Evolutionary conservation across 768 basidiomycete genomes (phyloP).

Genomic region (Lactarius deliciosus): DNA sequence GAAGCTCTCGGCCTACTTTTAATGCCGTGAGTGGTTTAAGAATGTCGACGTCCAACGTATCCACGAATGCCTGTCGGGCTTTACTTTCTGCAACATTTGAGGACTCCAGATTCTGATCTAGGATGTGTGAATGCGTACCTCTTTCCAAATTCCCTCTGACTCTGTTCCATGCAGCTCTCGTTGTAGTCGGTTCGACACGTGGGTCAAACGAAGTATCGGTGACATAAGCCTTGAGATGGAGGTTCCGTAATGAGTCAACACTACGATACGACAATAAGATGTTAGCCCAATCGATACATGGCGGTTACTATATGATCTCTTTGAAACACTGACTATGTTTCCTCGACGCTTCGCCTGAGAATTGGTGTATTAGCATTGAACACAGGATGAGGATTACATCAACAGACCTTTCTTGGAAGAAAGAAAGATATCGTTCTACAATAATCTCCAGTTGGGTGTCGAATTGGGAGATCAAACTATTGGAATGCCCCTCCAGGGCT

Average conservation of each 20-base stretch:
- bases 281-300: not conserved
- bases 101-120: not conserved
- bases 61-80: constrained; percentile 73
- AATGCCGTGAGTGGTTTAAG: constrained; percentile 64
- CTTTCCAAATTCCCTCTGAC: constrained; percentile 82
- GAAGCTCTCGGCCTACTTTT: constrained; percentile 48
- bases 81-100: constrained; percentile 63
- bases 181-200: constrained; percentile 59
- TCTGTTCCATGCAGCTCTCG: constrained; percentile 78
- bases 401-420: constrained; percentile 81
- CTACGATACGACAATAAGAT: constrained; percentile 38
- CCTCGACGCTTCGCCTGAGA: constrained; percentile 77
- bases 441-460: constrained; percentile 68
- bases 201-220: constrained; percentile 74
- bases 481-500: constrained; percentile 22
- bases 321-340: constrained; percentile 64
- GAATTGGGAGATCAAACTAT: constrained; percentile 62
- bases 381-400: constrained; percentile 24
- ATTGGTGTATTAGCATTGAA: constrained; percentile 16
- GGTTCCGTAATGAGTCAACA: constrained; percentile 67
- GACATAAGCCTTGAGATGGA: constrained; percentile 70
- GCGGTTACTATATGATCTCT: constrained; percentile 4
- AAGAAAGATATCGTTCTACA: constrained; percentile 74
- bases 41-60: constrained; percentile 67
- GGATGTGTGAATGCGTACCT: constrained; percentile 43